phyloP scores from a whole-genome alignment of 192 early-diverging fungal genomes.

The Cladochytrium replicatum region DNA sequence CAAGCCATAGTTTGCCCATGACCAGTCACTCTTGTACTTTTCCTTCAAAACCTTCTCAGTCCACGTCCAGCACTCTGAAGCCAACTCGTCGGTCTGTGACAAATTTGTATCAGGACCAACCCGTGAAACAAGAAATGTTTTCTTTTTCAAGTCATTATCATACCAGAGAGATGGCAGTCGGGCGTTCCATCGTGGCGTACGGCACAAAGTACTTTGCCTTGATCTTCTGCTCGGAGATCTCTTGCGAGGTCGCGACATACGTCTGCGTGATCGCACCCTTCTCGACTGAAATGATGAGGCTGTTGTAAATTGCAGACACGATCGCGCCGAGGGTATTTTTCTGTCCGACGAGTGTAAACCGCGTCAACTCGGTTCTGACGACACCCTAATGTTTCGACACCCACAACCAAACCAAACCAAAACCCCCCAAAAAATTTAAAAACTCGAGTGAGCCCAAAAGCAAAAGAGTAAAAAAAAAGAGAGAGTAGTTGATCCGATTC shows the following conservation, averaged over 20 bases:
- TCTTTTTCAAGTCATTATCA: neutral
- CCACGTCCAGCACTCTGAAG: conserved; percentile 21
- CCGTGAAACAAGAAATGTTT: neutral
- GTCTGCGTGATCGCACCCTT: conserved; percentile 23
- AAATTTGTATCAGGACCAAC: neutral
- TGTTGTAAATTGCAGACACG: neutral
- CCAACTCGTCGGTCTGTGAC: neutral
- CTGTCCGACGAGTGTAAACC: neutral
- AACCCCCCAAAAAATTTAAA: too few relatives aligned
- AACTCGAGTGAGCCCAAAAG: too few relatives aligned
- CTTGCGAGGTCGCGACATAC: conserved; percentile 17
- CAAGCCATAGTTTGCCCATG: too few relatives aligned
- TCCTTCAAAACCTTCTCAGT: conserved; percentile 10
- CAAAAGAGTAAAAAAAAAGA: too few relatives aligned
- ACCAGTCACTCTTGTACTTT: too few relatives aligned
- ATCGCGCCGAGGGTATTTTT: neutral
- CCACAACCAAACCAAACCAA: too few relatives aligned
- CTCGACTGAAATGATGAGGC: conserved; percentile 15
- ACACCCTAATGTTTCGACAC: neutral
- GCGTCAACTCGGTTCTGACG: neutral
- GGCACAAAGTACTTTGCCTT: conserved; percentile 31
- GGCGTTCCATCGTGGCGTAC: conserved; percentile 3
- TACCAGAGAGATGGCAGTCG: too few relatives aligned
- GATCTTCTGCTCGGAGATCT: conserved; percentile 6
- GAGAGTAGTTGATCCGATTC: too few relatives aligned